phyloP scores from a whole-genome alignment of 2,329 filamentous ascomycete genomes.

The Allantophomopsis cytisporea region DNA sequence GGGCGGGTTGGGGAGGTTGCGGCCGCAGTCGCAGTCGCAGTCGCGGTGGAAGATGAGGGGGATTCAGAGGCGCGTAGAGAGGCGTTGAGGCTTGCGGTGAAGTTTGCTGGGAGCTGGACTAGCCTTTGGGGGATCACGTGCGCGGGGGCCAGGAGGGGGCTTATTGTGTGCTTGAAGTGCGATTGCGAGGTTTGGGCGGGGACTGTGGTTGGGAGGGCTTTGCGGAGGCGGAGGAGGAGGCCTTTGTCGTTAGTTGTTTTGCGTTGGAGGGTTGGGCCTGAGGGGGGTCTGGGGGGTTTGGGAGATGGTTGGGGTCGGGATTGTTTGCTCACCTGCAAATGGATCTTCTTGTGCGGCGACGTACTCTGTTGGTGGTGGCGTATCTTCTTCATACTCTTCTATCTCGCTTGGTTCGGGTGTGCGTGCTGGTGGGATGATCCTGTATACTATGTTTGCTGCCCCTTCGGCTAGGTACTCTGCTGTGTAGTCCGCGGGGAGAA shows the following conservation, averaged over 20 bases:
- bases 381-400: conserved; percentile 20
- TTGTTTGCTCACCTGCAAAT: conserved; percentile 4
- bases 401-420: conserved; percentile 12
- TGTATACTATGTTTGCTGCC: conserved; percentile 65
- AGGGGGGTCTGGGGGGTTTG: no score
- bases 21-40: no score
- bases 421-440: conserved; percentile 27
- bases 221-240: conserved; percentile 47
- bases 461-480: conserved; percentile 46
- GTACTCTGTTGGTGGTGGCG: conserved; percentile 11
- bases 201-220: conserved; percentile 34
- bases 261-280: no score
- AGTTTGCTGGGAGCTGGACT: conserved; percentile 27
- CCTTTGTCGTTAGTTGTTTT: conserved; percentile 13
- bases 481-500: background rate
- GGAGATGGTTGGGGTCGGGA: no score
- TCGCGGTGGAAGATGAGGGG: no score
- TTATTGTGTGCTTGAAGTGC: conserved; percentile 36
- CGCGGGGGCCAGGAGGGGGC: conserved; percentile 37
- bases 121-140: conserved; percentile 43
- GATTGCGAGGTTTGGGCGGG: conserved; percentile 23
- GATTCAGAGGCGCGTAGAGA: conserved; percentile 37
- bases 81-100: conserved; percentile 35
- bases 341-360: conserved; percentile 3
- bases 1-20: no score